Evolutionary conservation across 2,329 filamentous ascomycete genomes (phyloP).

Genomic region (Arachnopeziza araneosa): DNA sequence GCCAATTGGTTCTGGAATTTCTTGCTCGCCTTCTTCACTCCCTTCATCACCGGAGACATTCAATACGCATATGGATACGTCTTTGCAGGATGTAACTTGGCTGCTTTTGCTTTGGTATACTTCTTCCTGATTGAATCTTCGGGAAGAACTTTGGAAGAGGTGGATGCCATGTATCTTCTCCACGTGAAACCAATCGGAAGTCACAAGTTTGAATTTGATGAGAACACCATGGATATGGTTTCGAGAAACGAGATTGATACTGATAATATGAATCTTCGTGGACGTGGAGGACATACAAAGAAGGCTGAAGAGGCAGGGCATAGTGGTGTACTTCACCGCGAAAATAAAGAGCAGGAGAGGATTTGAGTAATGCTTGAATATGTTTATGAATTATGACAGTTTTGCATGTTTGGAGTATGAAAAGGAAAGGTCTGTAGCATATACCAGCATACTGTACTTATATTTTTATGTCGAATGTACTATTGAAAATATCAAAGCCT

Average conservation of each 20-base stretch:
- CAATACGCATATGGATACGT: conserved; percentile 65
- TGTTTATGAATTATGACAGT: background rate
- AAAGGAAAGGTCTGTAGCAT: background rate
- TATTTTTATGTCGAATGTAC: too few relatives aligned
- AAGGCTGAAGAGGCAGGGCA: conserved; percentile 10
- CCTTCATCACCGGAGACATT: conserved; percentile 68
- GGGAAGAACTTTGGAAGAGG: conserved; percentile 19
- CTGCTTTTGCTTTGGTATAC: conserved; percentile 61
- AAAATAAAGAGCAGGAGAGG: background rate
- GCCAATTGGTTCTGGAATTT: conserved; percentile 72
- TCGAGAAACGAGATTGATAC: conserved; percentile 9
- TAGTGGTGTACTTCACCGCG: conserved; percentile 4
- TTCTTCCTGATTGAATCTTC: conserved; percentile 71
- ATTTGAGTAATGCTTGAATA: background rate
- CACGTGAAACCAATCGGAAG: conserved; percentile 33
- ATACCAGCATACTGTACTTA: background rate
- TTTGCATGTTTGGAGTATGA: background rate
- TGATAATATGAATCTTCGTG: conserved; percentile 17
- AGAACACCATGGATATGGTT: conserved; percentile 7
- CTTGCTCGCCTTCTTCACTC: conserved; percentile 69
- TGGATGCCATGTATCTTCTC: conserved; percentile 20
- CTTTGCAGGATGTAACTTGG: conserved; percentile 66
- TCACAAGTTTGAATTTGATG: conserved; percentile 15
- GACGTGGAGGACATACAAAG: conserved; percentile 11
- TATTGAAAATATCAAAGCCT: background rate